Evolutionary conservation across 139 green algal genomes (phyloP), one percentile per base, ranked within the genome.

Genomic region (Tetraselmis striata): DNA sequence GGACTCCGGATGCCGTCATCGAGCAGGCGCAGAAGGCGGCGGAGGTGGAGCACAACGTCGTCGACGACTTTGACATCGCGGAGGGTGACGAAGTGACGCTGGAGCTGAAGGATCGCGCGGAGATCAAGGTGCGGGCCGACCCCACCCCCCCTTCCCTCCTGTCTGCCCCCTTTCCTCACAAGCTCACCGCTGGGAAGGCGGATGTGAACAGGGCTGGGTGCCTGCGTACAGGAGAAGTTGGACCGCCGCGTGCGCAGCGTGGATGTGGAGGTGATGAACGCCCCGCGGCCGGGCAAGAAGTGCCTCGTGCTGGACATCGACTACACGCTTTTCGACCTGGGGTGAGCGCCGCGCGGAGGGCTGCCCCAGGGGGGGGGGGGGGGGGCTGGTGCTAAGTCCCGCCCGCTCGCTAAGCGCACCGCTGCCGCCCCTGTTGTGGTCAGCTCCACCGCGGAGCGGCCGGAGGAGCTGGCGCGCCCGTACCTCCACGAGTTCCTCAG

Each of bases 281-380:
- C 89, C 31, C 94, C 95, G 0, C 86, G 95, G 0, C 76, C 83
- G 0, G 96, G 95, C 29, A 98, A 97, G 84, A 98, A 98, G 87
- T 92, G 90, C 31, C 81, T 97, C 75, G 30, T 83, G 25, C 87
- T 98, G 27, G 96, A 99, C 87, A 99, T 99, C 77, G 95, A 98
- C 86, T 98, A 98, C 92, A 98, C 95, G 22, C 87, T 99, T 11
- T 99, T 99, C 85, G 96, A 98, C 82, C 91, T 98, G 59, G 82
- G 89, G 45, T 67, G 45, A 67, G 45, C 45, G 11, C 90, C 83
- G 77, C 18, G 45, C 45, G 45, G 11, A n/a, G n/a, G n/a, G n/a
- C n/a, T n/a, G n/a, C n/a, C n/a, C n/a, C n/a, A 67, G 45, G 45
- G 45, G 45, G 18, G 18, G 45, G 45, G 45, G 18, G 18, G 45